Conservation (phyloP, 768 basidiomycete genomes). For the Trametes cinnabarina region DNA sequence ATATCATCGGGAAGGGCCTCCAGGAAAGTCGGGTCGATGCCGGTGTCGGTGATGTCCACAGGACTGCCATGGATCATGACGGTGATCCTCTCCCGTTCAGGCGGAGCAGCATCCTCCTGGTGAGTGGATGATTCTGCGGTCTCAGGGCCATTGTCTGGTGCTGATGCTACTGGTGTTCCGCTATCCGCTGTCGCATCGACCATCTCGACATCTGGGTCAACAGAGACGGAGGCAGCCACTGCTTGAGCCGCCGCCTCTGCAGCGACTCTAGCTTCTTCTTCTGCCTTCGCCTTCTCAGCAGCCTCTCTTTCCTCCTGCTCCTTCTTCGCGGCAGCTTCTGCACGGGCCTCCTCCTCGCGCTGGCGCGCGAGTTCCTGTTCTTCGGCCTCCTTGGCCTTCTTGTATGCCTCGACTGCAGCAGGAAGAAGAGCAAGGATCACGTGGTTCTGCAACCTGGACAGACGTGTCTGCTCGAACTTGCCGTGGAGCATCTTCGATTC, state of each 20-base stretch:
- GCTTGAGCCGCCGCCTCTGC: constrained; percentile 20
- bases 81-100: constrained; percentile 64
- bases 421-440: constrained; percentile 74
- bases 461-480: constrained; percentile 66
- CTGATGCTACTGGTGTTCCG: not conserved
- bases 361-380: constrained; percentile 39
- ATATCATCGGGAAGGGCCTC: constrained; percentile 98
- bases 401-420: constrained; percentile 65
- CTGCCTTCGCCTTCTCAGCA: constrained; percentile 38
- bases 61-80: constrained; percentile 89
- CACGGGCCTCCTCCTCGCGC: constrained; percentile 49
- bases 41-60: constrained; percentile 97
- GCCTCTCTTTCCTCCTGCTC: constrained; percentile 34
- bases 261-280: constrained; percentile 30
- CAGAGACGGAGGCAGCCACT: constrained; percentile 13
- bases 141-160: constrained; percentile 16
- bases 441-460: constrained; percentile 67
- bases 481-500: constrained; percentile 82
- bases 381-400: constrained; percentile 33
- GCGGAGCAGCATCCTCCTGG: constrained; percentile 24
- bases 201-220: constrained; percentile 19
- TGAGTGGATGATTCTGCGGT: constrained; percentile 23
- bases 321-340: constrained; percentile 45
- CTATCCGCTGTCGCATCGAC: constrained; percentile 4
- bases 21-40: constrained; percentile 96